Percentiles rank a stretch among this genome's conserved stretches.
Evolutionary conservation across 179 eudicot species (phyloP).

Genomic region (Beta corolliflora): DNA sequence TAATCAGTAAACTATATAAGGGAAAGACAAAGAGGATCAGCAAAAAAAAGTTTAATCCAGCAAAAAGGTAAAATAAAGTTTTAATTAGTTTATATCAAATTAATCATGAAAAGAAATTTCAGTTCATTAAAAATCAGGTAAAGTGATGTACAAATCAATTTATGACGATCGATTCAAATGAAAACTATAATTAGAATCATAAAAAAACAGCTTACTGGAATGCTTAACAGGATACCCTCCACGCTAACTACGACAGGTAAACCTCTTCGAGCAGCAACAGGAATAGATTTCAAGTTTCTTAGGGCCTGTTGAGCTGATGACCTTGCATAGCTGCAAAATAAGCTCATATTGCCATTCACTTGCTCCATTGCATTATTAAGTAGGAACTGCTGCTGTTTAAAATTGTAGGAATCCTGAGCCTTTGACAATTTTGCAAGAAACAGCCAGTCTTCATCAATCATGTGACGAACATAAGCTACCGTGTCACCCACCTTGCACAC

Average conservation of each 20-base stretch:
- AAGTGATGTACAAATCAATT: not conserved
- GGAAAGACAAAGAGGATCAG: no score
- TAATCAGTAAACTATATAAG: no score
- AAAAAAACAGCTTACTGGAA: conserved; percentile 54
- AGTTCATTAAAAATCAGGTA: no score
- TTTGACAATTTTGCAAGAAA: conserved; percentile 64
- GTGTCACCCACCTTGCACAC: conserved; percentile 38
- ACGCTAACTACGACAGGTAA: conserved; percentile 68
- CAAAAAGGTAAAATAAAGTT: no score
- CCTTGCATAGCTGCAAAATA: conserved; percentile 39
- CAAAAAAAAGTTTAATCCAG: no score
- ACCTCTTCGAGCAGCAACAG: conserved; percentile 83
- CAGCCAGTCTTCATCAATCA: conserved; percentile 92
- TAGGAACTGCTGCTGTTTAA: conserved; percentile 15
- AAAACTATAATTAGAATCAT: not conserved
- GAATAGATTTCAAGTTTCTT: conserved; percentile 61
- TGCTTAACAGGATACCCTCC: conserved; percentile 60
- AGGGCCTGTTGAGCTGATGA: conserved; percentile 65
- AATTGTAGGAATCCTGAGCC: conserved; percentile 22
- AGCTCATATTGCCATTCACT: conserved; percentile 8
- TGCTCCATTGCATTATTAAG: conserved; percentile 10
- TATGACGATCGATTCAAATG: not conserved
- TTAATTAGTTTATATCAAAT: no score
- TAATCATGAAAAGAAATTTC: no score
- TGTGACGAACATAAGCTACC: conserved; percentile 60